Evolutionary conservation across 495 filamentous ascomycete genomes (phyloP).

Genomic region (Saxispiralis lemnorum): DNA sequence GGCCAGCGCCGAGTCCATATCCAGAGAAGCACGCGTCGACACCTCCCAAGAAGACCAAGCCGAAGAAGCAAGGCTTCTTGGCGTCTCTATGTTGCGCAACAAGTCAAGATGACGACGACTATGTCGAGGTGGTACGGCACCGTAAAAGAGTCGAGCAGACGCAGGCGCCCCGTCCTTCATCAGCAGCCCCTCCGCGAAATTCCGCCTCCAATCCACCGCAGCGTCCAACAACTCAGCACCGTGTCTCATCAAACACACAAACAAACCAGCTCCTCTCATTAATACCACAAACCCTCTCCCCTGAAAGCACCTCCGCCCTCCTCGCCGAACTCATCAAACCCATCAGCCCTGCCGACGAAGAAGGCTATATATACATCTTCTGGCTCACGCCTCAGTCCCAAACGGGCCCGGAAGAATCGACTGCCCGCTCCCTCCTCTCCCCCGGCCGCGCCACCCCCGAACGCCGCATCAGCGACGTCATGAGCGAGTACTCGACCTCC

Average conservation of each 20-base stretch:
- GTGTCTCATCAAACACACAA: constrained; percentile 25
- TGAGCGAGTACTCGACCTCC: constrained; percentile 33
- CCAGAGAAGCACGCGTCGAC: constrained; percentile 15
- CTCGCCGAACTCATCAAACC: constrained; percentile 69
- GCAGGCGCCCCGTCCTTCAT: background rate
- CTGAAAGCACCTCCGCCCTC: constrained; percentile 45
- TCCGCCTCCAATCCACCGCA: background rate
- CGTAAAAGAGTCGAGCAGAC: constrained; percentile 14
- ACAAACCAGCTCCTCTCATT: constrained; percentile 39
- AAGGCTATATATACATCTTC: constrained; percentile 97
- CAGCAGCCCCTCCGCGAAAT: background rate
- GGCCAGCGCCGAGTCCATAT: constrained; percentile 2
- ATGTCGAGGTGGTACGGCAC: constrained; percentile 26
- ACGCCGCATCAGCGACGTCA: constrained; percentile 45
- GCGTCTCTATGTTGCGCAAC: constrained; percentile 19
- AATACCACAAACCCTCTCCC: constrained; percentile 45
- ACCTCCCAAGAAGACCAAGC: background rate
- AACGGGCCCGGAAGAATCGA: constrained; percentile 32
- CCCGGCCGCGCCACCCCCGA: constrained; percentile 24
- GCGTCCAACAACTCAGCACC: background rate
- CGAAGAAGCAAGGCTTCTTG: constrained; percentile 21
- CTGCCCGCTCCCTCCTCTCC: constrained; percentile 42
- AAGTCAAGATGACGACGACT: constrained; percentile 19
- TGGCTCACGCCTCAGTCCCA: constrained; percentile 44
- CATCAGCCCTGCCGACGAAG: constrained; percentile 56